Base-by-base conservation (phyloP, 805 yeast genomes). In the Suhomyces kilbournensis region DNA sequence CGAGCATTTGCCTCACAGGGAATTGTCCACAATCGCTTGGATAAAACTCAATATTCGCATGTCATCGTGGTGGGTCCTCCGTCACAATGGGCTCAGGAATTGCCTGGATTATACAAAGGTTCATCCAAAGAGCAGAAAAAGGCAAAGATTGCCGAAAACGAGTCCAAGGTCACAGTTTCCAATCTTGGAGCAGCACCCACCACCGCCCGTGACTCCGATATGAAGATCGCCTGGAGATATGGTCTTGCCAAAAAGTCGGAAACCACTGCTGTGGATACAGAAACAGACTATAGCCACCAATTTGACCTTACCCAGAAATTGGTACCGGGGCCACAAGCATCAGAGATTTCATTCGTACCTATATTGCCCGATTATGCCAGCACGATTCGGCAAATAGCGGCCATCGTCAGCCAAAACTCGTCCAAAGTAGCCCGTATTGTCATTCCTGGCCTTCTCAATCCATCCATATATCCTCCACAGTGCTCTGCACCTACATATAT, bases 191-290 rank as follows among this genome's bases (percentile, higher is more conserved):
- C 79, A 54, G 48, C 55, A 10, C 39, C 53, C 38, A 25, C 48
- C 22, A 30, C 55, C 14, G 12, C 53, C 7, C 50, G 58, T 12
- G 62, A 60, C 10, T 64, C 70, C 5, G 89, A 86, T 57, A 72
- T 92, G 78, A 88, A 85, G 64, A 92, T 92, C 59, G 97, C 98
- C 1, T 92, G 98, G 98, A 80, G 97, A 61, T 92, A 92, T 63
- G 94, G 93, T 0, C 60, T 79, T 47, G 59, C 62, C 49, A 65
- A 62, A 57, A 58, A 62, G 53, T 39, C 56, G 45, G 51, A 54
- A 12, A 67, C 68, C 39, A 76, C 54, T 14, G 51, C 65, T 1
- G 69, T 60, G 4, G 45, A 44, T n/a, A 64, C 68, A 2, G 74
- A 76, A 58, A 84, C 84, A 42, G 66, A 83, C 56, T 90, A 83